Base-by-base conservation (phyloP, 177 flowering plant genomes). In the Telopea speciosissima region DNA sequence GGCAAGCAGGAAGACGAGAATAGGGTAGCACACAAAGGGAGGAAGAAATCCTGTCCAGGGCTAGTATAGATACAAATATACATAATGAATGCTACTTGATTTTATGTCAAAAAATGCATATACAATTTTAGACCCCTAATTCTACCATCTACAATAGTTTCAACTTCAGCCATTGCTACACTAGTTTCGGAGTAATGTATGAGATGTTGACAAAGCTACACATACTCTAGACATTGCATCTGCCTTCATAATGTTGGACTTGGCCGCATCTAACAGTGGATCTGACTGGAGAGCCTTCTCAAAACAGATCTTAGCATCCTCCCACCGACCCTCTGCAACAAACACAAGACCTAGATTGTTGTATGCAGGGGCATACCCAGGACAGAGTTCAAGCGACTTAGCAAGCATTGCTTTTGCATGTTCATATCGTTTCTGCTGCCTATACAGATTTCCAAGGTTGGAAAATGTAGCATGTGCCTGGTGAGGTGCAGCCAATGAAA, bases 301-400 rank as follows among this genome's bases (percentile, higher is more conserved):
- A 45, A 94, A 94, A 77, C 93, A 94, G 75, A 64, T 79, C 74
- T 84, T 86, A 24, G 99, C 97, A 78, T 88, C 96, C 67, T 88
- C 93, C 88, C 85, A 89, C 31, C 40, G 79, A 68, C 92, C 89
- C 81, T 94, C 93, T 14, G 97, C 92, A 31, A 87, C 89, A 84
- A 84, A 90, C 8, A 92, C 99, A 25, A 94, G 97, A 28, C 99
- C 99, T 2, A 94, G 83, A 78, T 90, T 94, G 83, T 94, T 94
- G 73, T 80, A 86, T 24, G 99, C 97, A 62, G 99, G 97, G 65
- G 97, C 93, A 81, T 94, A 92, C 24, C 94, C 99, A 44, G 97
- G 97, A 52, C 73, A 82, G 68, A 89, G 86, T 74, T 86, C 91
- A 44, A 90, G 90, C 10, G 96, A 81, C 76, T 91, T 92, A 8